Conservation (phyloP, 1,284 basidiomycete genomes). For the Apiotrichum porosum region DNA sequence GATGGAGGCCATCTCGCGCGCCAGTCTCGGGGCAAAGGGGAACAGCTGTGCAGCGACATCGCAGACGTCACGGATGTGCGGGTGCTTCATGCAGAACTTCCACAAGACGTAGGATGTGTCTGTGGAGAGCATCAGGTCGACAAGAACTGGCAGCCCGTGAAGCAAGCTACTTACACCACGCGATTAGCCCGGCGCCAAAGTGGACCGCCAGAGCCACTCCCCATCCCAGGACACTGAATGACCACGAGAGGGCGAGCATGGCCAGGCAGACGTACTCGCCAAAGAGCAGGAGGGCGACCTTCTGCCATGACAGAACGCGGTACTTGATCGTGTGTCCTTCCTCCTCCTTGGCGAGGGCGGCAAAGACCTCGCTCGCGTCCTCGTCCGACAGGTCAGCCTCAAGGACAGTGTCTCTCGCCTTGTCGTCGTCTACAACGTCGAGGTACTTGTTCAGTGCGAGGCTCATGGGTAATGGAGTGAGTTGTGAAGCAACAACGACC, state of each 20-base stretch:
- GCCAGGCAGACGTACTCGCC: slow-evolving; percentile 47
- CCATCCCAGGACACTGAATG: slow-evolving; percentile 40
- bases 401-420: too few species aligned
- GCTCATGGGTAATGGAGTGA: too few species aligned
- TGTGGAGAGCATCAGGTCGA: too few species aligned
- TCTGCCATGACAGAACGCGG: slow-evolving; percentile 42
- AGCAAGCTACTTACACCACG: slow-evolving; percentile 36
- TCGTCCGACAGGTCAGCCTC: too few species aligned
- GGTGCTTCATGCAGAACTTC: slow-evolving; percentile 58
- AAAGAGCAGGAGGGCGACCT: slow-evolving; percentile 43
- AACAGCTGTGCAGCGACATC: slow-evolving; percentile 58
- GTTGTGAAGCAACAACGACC: too few species aligned
- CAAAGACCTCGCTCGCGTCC: slow-evolving; percentile 14
- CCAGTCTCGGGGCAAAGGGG: slow-evolving; percentile 21
- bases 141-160: too few species aligned
- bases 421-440: too few species aligned
- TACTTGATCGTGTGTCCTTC: slow-evolving; percentile 31
- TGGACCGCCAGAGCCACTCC: slow-evolving; percentile 54
- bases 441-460: too few species aligned
- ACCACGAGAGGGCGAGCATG: slow-evolving; percentile 43
- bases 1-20: slow-evolving; percentile 32
- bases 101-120: slow-evolving; percentile 38
- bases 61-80: slow-evolving; percentile 59
- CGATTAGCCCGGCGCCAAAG: slow-evolving; percentile 54
- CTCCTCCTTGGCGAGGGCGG: slow-evolving; percentile 30